Evolutionary conservation across 768 basidiomycete genomes (phyloP).

Genomic region (Lepiota venenata): DNA sequence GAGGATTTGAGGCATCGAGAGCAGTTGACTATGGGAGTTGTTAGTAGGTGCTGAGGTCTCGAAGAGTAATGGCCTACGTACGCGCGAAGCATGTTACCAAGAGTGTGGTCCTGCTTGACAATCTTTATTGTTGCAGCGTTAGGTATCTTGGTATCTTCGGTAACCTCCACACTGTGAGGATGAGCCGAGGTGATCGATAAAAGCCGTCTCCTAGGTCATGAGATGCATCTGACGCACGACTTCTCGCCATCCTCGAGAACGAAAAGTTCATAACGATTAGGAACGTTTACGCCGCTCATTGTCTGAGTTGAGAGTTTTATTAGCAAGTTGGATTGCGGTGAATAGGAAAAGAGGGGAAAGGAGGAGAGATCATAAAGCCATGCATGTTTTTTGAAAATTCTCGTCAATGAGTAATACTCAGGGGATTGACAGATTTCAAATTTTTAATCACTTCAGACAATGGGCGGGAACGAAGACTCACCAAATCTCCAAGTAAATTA

Average conservation of each 20-base stretch:
- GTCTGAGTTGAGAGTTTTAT: conserved; percentile 14
- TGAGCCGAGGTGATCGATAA: conserved; percentile 3
- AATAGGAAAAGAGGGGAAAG: neutral
- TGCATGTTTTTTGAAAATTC: conserved; percentile 4
- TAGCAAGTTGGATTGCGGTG: conserved; percentile 10
- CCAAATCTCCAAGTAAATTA: neutral
- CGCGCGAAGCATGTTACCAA: conserved; percentile 97
- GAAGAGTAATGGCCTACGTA: conserved; percentile 27
- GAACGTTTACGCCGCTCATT: conserved; percentile 74
- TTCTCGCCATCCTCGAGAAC: conserved; percentile 93
- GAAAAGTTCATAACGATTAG: conserved; percentile 88
- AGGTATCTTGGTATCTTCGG: conserved; percentile 96
- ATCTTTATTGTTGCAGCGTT: conserved; percentile 95
- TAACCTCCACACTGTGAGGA: conserved; percentile 71
- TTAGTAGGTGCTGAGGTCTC: neutral
- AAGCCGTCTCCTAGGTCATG: conserved; percentile 11
- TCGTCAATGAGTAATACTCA: conserved; percentile 10
- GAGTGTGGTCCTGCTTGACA: conserved; percentile 95
- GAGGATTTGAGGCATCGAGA: conserved; percentile 81
- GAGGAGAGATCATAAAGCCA: conserved; percentile 5
- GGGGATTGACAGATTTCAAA: conserved; percentile 14
- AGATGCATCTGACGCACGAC: conserved; percentile 57
- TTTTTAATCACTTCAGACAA: conserved; percentile 8
- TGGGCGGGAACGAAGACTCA: neutral
- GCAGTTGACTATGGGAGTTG: conserved; percentile 66